Base-by-base conservation (phyloP, 768 basidiomycete genomes). In the Amanita subjunquillea region DNA sequence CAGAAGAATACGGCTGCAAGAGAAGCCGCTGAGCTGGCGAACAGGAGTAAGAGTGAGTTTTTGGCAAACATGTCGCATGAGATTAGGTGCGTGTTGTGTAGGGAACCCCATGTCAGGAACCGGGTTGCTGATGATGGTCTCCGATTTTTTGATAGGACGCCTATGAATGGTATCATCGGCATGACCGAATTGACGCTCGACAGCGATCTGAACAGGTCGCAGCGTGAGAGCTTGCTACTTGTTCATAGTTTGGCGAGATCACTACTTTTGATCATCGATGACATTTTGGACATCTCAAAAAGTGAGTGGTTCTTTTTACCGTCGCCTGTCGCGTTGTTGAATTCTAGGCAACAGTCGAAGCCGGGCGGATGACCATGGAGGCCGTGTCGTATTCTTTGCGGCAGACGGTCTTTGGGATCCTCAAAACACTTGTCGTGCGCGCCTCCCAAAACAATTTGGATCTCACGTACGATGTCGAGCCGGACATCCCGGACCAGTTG, bases 121-220 rank as follows among this genome's bases (percentile, higher is more conserved):
- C n/a, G 47, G 36, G 47, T 38, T 42, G 17, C 32, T 48, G 34
- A 48, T 37, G 29, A 22, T 12, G 34, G 13, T 4, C 36, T 37
- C 25, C 34, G 30, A 17, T 37, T 39, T 27, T 37, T 47, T 51
- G n/a, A 17, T 62, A 92, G 95, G 65, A 98, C 96, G 22, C 96
- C 96, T 0, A 99, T 98, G 95, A 99, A 98, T 64, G 95, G 96
- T 63, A 99, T 99, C 67, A 98, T 99, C 59, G 95, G 95, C n/a
- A 93, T 99, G 93, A 99, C 95, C 23, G 93, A 95, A 67, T 71
- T 99, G 53, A 97, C 96, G 8, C 82, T 99, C 20, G 96, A 99
- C 63, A 92, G 88, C 41, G 96, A 99, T 65, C 69, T 99, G 58
- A 96, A 93, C 55, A 72, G 95, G 57, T 88, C 89, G 37, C 96